Base-by-base conservation (phyloP, 1,284 basidiomycete species). In the Ustanciosporium gigantosporum region DNA sequence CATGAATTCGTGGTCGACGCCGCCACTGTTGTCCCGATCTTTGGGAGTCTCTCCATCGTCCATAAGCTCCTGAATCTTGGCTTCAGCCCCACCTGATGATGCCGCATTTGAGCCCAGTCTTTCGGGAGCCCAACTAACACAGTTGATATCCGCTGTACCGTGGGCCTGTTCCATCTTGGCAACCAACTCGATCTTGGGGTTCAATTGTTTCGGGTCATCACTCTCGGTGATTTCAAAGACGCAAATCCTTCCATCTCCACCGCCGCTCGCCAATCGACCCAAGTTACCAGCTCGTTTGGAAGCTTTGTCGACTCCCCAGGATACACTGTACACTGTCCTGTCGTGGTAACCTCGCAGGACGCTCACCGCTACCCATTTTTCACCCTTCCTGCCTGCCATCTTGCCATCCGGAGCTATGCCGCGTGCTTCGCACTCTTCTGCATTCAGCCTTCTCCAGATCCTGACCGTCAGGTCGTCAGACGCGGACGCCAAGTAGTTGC, bases 401-500 rank as follows among this genome's bases (percentile, higher is more conserved):
- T 68, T 68, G 11, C 68, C 72, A 2, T 71, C 59, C 7, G 56
- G 66, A 45, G 64, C 65, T 29, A 53, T 46, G 34, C 55, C 78
- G 36, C 60, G 65, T 48, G 50, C 64, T 43, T 43, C 72, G 34
- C 76, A 76, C 31, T 75, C 68, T 17, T 71, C 64, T 17, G 58
- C 67, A 22, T 57, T 61, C 15, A 76, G 68, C 13, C 72, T 68
- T 8, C 71, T 73, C 82, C 82, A 84, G 25, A 84, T 79, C 24
- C 82, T 77, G 25, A 84, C 80, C 83, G 88, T 88, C 40, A 81
- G 80, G 75, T 94, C 91, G 66, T 92, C 91, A 15, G 79, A 80
- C 0, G 85, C 86, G 2, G 87, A 89, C 0, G 91, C 92, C 20
- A 99, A 84, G 77, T 87, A 94, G 40, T 82, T 81, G 1, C 91